Percentiles rank a stretch among this genome's conserved stretches.
Evolutionary conservation across 2,329 filamentous ascomycete species (phyloP).

Genomic region (Aspergillus arachidicola): DNA sequence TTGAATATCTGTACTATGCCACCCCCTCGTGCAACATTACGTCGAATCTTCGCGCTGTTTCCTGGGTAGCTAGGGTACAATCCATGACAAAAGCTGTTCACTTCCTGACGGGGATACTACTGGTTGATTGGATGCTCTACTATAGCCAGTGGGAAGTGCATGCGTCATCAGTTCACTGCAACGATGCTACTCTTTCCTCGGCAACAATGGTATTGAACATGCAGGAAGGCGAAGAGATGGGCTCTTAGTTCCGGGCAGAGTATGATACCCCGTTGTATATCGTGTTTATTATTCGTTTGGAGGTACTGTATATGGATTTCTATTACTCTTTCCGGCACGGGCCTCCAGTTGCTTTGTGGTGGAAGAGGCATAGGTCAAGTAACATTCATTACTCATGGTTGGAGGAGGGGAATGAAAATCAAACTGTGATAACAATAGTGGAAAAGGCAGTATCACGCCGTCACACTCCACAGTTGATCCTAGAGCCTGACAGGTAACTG

Average conservation of each 20-base stretch:
- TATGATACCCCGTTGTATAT: neutral
- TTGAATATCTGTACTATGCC: slow-evolving; percentile 14
- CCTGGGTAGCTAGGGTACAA: neutral
- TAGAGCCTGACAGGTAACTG: slow-evolving; percentile 16
- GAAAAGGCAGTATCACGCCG: slow-evolving; percentile 8
- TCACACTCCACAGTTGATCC: slow-evolving; percentile 18
- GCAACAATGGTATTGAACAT: slow-evolving; percentile 3
- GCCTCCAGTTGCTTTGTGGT: neutral
- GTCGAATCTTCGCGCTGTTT: neutral
- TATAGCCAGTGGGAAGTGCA: neutral
- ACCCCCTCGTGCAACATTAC: slow-evolving; percentile 26
- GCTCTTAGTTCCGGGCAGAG: neutral
- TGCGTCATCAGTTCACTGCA: slow-evolving; percentile 5
- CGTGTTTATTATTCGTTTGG: neutral
- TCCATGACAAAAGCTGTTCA: slow-evolving; percentile 5
- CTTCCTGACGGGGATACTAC: neutral
- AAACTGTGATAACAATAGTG: neutral
- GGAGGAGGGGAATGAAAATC: neutral
- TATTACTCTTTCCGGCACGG: neutral
- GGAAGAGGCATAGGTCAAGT: neutral
- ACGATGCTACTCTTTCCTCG: slow-evolving; percentile 1
- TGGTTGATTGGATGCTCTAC: neutral
- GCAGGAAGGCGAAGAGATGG: neutral
- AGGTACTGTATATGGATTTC: neutral
- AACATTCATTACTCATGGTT: neutral